A percentile compares a stretch with the other conserved stretches of the same genome.
These are phyloP conservation scores for Parathielavia appendiculata DNA, from an alignment of 495 filamentous ascomycete species.

Conservation along the genomic window DNA sequence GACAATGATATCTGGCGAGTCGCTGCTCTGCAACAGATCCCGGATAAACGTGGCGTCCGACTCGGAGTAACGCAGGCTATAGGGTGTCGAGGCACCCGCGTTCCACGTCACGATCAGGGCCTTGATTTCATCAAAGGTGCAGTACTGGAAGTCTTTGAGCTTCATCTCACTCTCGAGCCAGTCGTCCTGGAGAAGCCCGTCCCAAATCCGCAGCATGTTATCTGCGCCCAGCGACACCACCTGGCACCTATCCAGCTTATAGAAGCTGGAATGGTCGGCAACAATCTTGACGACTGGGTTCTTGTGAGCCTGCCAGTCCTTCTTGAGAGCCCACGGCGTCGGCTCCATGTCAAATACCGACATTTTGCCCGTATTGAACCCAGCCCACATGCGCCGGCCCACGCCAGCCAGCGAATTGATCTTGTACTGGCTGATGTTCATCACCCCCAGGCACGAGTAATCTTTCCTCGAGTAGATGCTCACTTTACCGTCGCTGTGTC, in stretches of 20 bases:
- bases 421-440: conserved; percentile 90
- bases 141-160: conserved; percentile 70
- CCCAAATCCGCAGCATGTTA: conserved; percentile 81
- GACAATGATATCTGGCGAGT: conserved; percentile 81
- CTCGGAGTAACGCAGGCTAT: conserved; percentile 63
- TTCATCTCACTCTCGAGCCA: conserved; percentile 91
- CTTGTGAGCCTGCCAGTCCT: conserved; percentile 90
- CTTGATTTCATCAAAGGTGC: conserved; percentile 74
- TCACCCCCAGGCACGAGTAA: conserved; percentile 66
- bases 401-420: conserved; percentile 83
- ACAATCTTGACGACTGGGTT: conserved; percentile 71
- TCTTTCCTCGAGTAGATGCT: conserved; percentile 77
- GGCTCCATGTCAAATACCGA: conserved; percentile 82
- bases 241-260: conserved; percentile 77
- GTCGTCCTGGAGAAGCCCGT: conserved; percentile 88
- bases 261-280: conserved; percentile 76
- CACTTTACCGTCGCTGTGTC: conserved; percentile 89
- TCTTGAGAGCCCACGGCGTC: conserved; percentile 82
- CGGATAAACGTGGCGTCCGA: conserved; percentile 69
- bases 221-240: conserved; percentile 87
- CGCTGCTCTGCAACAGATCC: conserved; percentile 62
- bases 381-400: conserved; percentile 85
- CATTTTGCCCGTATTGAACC: conserved; percentile 91
- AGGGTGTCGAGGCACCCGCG: conserved; percentile 84
- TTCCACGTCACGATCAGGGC: conserved; percentile 90